Base-by-base conservation (phyloP, 805 yeast genomes). In the Ogataea zsoltii region DNA sequence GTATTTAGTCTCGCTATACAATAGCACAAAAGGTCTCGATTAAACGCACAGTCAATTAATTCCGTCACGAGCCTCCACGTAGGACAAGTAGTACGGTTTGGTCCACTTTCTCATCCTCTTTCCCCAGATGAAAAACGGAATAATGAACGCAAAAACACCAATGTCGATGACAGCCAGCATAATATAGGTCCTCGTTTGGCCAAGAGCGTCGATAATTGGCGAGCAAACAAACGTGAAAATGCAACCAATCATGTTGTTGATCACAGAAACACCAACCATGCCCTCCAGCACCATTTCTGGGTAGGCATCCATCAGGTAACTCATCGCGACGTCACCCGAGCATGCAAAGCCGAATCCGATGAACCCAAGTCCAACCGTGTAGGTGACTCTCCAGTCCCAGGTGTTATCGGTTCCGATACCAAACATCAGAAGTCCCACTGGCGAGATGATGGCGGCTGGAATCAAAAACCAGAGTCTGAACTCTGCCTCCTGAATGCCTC, bases 301-400 rank as follows among this genome's bases (percentile, higher is more conserved):
- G 50, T 82, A 83, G 5, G 82, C 70, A 51, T 80, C 85, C 85
- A 82, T 81, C 49, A 80, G 67, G 47, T 82, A 82, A 1, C 80
- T 72, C 80, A 83, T 76, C 30, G 85, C 82, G 41, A 82, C 78
- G 60, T 84, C 89, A 58, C 88, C 88, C 12, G 84, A 76, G 42
- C 84, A 77, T 57, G 87, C 88, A 68, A 81, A 82, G 1, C 86
- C 83, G 49, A 82, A 79, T 0, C 88, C 88, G 49, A 82, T 74
- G 54, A 82, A 75, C 1, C 82, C 88, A 32, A 83, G 65, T 0
- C 85, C 86, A 21, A 79, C 71, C 4, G 61, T 57, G 55, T 82
- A 82, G 28, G 78, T 75, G 16, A 74, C 70, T 40, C 70, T 73
- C 79, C 82, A 77, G 34, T 70, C 64, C 70, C 80, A 70, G n/a